Conservation (phyloP, 352 stramenopile genomes). For the Phytophthora nicotianae region DNA sequence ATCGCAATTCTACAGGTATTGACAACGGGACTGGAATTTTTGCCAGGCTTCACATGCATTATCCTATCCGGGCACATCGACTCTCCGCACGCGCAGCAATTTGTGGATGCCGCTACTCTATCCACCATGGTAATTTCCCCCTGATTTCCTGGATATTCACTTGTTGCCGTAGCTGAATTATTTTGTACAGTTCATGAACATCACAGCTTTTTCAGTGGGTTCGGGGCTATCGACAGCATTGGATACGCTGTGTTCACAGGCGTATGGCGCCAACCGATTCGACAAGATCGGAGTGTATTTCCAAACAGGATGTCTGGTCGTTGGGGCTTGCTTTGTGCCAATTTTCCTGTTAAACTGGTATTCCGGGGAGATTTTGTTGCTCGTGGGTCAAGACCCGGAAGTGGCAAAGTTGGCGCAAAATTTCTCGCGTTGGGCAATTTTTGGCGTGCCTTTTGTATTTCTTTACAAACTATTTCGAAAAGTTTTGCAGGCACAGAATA, state of each 20-base stretch:
- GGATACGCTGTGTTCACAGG: conserved; percentile 79
- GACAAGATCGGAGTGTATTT: conserved; percentile 83
- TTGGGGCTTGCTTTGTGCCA: conserved; percentile 47
- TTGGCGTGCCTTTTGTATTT: conserved; percentile 73
- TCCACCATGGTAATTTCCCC: conserved; percentile 58
- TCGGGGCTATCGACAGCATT: conserved; percentile 72
- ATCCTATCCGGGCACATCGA: conserved; percentile 73
- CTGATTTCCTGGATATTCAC: not conserved
- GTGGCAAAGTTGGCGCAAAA: conserved; percentile 61
- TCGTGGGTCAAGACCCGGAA: conserved; percentile 50
- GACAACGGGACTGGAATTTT: conserved; percentile 52
- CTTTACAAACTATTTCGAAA: conserved; percentile 85
- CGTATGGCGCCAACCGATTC: conserved; percentile 59
- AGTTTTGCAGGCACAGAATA: conserved; percentile 78
- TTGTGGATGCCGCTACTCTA: conserved; percentile 66
- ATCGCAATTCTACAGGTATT: conserved; percentile 38
- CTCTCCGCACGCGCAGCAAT: conserved; percentile 54
- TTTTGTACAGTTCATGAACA: conserved; percentile 61
- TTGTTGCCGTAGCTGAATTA: not conserved
- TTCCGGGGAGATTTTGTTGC: conserved; percentile 47
- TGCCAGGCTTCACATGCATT: conserved; percentile 38
- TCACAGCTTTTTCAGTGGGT: conserved; percentile 65
- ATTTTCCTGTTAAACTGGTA: conserved; percentile 71
- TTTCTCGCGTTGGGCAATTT: conserved; percentile 66
- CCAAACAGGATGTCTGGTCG: conserved; percentile 65